Percentiles rank a stretch among this genome's conserved stretches.
Evolutionary conservation across 1,139 yeast genomes (phyloP).

Genomic region (Geotrichum fermentans): DNA sequence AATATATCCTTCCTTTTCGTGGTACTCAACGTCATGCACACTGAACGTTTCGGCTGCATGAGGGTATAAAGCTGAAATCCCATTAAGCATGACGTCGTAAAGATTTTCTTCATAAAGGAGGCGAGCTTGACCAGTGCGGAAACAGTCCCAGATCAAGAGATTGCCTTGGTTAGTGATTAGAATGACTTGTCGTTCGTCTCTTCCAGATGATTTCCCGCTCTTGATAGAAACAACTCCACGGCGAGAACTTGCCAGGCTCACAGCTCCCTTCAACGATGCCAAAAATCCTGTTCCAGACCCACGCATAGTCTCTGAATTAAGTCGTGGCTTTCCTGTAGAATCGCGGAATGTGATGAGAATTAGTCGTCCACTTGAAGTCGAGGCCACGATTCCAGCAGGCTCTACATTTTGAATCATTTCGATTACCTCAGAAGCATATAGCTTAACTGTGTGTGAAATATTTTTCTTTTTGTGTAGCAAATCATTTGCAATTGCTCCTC

Average conservation of each 20-base stretch:
- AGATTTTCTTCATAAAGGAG: constrained; percentile 39
- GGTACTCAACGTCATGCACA: constrained; percentile 49
- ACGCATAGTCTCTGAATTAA: constrained; percentile 27
- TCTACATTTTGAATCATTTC: constrained; percentile 59
- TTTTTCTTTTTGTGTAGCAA: constrained; percentile 44
- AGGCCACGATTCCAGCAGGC: constrained; percentile 68
- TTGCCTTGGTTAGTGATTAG: constrained; percentile 43
- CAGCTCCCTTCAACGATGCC: constrained; percentile 32
- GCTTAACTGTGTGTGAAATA: constrained; percentile 37
- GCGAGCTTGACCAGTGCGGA: constrained; percentile 43
- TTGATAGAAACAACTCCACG: constrained; percentile 59
- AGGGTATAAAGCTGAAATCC: constrained; percentile 43
- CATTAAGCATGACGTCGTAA: constrained; percentile 37
- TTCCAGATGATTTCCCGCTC: constrained; percentile 50
- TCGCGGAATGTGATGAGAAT: constrained; percentile 63
- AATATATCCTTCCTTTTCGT: constrained; percentile 41
- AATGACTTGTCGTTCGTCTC: constrained; percentile 48
- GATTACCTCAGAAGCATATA: constrained; percentile 41
- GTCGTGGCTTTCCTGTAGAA: constrained; percentile 55
- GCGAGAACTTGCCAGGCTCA: constrained; percentile 31
- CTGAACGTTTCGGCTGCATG: constrained; percentile 40
- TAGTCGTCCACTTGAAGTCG: constrained; percentile 69
- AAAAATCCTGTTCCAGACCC: constrained; percentile 35
- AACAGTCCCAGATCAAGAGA: constrained; percentile 46
- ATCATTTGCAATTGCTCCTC: constrained; percentile 64